These are phyloP conservation scores for Podospora comata DNA, from an alignment of 495 filamentous ascomycete genomes.

Conservation along the genomic window DNA sequence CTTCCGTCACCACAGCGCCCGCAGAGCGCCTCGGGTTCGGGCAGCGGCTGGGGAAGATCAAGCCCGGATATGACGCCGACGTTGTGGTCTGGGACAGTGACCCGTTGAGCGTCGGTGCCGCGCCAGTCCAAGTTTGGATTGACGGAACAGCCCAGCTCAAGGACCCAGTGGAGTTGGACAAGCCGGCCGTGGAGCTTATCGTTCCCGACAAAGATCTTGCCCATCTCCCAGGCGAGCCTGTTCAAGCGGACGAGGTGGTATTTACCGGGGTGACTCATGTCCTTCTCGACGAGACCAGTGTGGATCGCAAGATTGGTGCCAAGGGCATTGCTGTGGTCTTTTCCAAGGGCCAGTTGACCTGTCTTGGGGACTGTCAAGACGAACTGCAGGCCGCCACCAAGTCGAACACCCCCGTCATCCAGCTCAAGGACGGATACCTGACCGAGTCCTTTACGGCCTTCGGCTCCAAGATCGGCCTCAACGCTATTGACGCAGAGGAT, in stretches of 20 bases:
- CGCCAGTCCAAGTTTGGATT: conserved; percentile 62
- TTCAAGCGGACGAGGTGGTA: conserved; percentile 37
- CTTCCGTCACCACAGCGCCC: conserved; percentile 58
- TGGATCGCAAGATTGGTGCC: neutral
- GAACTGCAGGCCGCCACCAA: conserved; percentile 33
- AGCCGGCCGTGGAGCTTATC: conserved; percentile 30
- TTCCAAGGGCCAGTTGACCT: conserved; percentile 48
- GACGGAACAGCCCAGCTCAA: conserved; percentile 56
- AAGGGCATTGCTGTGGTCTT: conserved; percentile 39
- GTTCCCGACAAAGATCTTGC: conserved; percentile 31
- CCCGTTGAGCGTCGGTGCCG: conserved; percentile 57
- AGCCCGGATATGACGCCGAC: conserved; percentile 62
- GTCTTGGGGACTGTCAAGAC: conserved; percentile 44
- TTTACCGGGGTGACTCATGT: conserved; percentile 49
- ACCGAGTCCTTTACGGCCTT: conserved; percentile 55
- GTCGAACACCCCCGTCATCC: conserved; percentile 35
- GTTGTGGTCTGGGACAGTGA: conserved; percentile 66
- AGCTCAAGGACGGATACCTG: conserved; percentile 54
- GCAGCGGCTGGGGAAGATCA: conserved; percentile 58
- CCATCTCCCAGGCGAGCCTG: conserved; percentile 35
- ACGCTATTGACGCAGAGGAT: conserved; percentile 53
- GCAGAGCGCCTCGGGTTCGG: conserved; percentile 58
- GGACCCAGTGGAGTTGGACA: conserved; percentile 42
- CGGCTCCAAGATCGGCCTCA: conserved; percentile 51
- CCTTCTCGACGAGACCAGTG: conserved; percentile 28